A percentile compares a stretch with the other conserved stretches of the same genome.
These are phyloP conservation scores for Tolypocladium amazonense DNA, from an alignment of 2,329 filamentous ascomycete genomes.

Conservation along the genomic window DNA sequence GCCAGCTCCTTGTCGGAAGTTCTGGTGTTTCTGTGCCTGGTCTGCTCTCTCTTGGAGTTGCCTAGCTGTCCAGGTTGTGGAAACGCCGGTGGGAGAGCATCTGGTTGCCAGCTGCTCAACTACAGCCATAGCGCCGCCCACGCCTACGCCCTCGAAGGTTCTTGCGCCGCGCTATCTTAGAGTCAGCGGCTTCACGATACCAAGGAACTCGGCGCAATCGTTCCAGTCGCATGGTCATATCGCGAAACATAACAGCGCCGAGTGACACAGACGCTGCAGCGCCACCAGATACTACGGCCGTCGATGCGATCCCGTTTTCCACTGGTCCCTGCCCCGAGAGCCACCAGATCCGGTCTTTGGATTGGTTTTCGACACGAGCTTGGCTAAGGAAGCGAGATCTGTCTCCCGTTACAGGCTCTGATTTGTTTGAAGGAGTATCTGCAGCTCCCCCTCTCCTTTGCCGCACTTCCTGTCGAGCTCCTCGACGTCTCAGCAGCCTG, in stretches of 20 bases:
- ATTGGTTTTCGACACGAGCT: conserved; percentile 7
- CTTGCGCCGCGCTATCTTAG: background rate
- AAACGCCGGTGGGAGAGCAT: background rate
- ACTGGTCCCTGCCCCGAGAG: conserved; percentile 3
- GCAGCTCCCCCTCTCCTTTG: background rate
- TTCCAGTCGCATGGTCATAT: conserved; percentile 9
- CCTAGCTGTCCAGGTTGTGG: background rate
- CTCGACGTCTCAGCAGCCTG: background rate
- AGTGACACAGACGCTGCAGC: conserved; percentile 12
- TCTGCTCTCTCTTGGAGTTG: background rate
- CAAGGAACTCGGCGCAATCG: background rate
- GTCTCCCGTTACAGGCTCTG: conserved; percentile 6
- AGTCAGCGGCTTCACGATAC: background rate
- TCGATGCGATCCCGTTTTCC: conserved; percentile 7
- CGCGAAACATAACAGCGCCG: conserved; percentile 7
- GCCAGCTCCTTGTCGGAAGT: background rate
- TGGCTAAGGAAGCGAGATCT: conserved; percentile 8
- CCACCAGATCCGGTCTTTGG: conserved; percentile 1
- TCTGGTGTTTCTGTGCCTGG: background rate
- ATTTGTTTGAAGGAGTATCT: background rate
- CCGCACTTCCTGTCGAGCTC: background rate
- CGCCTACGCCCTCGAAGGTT: background rate
- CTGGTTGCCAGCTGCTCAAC: background rate
- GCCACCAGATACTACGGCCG: conserved; percentile 10
- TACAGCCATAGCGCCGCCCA: background rate